A percentile compares a stretch with the other conserved stretches of the same genome.
These are phyloP conservation scores for Colletotrichum sp. DNA, from an alignment of 2,329 filamentous ascomycete genomes.

Conservation along the genomic window DNA sequence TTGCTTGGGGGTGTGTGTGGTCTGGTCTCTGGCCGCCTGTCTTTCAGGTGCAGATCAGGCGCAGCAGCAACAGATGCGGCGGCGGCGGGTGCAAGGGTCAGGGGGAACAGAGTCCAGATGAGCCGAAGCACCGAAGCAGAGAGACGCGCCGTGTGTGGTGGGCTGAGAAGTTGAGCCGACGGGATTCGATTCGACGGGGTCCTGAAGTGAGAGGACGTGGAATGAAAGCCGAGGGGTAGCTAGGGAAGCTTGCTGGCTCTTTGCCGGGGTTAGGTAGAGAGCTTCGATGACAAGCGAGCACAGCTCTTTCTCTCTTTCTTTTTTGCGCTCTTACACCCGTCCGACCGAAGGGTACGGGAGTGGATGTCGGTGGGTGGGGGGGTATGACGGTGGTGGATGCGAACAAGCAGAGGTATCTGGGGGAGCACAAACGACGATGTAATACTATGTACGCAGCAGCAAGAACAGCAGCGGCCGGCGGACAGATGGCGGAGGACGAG, in stretches of 20 bases:
- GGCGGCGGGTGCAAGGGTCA: constrained; percentile 8
- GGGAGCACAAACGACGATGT: neutral
- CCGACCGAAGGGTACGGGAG: constrained; percentile 12
- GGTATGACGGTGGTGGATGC: neutral
- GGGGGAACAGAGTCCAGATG: neutral
- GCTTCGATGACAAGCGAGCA: constrained; percentile 14
- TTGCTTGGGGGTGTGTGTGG: neutral
- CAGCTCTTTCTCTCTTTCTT: constrained; percentile 4
- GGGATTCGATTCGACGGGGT: neutral
- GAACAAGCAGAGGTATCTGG: neutral
- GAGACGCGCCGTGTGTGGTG: neutral
- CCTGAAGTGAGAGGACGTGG: neutral
- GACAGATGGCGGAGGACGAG: neutral
- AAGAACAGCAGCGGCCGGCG: neutral
- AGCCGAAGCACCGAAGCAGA: constrained; percentile 15
- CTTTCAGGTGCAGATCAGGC: constrained; percentile 18
- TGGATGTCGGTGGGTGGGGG: constrained; percentile 13
- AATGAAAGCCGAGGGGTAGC: neutral
- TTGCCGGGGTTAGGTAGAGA: neutral
- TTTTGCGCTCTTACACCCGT: constrained; percentile 6
- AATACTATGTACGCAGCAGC: neutral
- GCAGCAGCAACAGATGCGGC: constrained; percentile 8
- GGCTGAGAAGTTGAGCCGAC: constrained; percentile 6
- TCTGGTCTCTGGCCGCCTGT: constrained; percentile 9
- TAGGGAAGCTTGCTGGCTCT: neutral